Base-by-base conservation (phyloP, 2,329 filamentous ascomycete species). In the Erysiphe pulchra region DNA sequence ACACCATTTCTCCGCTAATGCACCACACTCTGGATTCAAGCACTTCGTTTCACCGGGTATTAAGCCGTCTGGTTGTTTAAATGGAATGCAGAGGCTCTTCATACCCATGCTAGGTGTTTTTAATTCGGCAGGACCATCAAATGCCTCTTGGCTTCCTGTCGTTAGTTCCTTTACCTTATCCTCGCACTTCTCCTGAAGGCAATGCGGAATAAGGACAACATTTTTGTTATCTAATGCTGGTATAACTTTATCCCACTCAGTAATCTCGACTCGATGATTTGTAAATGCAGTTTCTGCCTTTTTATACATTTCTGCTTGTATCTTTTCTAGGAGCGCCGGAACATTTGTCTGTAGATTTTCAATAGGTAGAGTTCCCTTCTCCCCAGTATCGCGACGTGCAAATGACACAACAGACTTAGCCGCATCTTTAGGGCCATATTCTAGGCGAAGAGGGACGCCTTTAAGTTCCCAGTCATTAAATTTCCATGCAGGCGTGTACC, bases 391-490 rank as follows among this genome's bases (percentile, higher is more conserved):
- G 56, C 92, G 82, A 56, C 90, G 82, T 18, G 86, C 82, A 50
- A 73, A 82, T 51, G 79, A 83, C 53, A 95, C 79, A 38, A 86
- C 80, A 47, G 80, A 73, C 59, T 86, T 83, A 51, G 81, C 83
- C 12, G 80, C 78, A 59, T 95, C 90, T 64, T 92, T 92, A 56
- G 90, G 87, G 6, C 92, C 92, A 58, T 93, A 93, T 62, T 98
- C 90, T 48, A 98, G 71, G 48, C 90, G 80, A 34, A 98, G 73
- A 42, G 92, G 90, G 38, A 95, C 80, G 60, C 92, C 90, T 65
- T 87, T 92, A 55, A 95, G 71, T 62, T 98, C 92, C 84, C 85
- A 94, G 64, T 98, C 86, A 64, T 92, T 92, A 69, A 98, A 98
- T 64, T 98, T 98, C 77, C 81, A 95, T 52, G 84, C 85, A 36